phyloP scores from a whole-genome alignment of 1,139 yeast species.

The Debaryomyces coudertii region DNA sequence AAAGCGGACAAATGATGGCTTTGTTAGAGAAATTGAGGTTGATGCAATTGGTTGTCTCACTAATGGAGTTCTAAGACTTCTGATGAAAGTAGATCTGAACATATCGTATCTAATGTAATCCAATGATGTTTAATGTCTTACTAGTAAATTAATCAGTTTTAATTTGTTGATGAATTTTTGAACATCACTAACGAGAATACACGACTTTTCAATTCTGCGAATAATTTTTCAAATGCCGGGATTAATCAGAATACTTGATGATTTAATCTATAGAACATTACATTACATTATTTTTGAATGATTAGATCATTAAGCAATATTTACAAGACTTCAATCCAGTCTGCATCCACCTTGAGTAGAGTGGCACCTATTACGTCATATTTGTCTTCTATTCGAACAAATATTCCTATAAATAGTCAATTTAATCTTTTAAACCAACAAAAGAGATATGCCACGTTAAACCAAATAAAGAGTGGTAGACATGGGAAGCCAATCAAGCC shows the following conservation, averaged over 20 bases:
- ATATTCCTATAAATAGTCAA: conserved; percentile 10
- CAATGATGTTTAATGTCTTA: not conserved
- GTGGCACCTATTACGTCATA: conserved; percentile 15
- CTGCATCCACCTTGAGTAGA: not conserved
- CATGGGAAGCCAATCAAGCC: conserved; percentile 56
- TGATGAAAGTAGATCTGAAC: conserved; percentile 39
- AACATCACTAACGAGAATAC: conserved; percentile 1
- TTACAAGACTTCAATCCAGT: conserved; percentile 3
- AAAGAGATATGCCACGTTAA: conserved; percentile 65
- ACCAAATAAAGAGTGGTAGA: conserved; percentile 71
- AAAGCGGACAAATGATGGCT: conserved; percentile 35
- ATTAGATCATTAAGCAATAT: conserved; percentile 16
- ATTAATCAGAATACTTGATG: not conserved
- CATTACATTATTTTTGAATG: too few relatives aligned
- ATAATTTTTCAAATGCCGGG: conserved; percentile 8
- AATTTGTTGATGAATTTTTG: conserved; percentile 13
- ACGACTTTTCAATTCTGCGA: conserved; percentile 5
- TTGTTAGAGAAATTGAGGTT: conserved; percentile 18
- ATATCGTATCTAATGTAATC: conserved; percentile 19
- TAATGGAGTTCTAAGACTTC: conserved; percentile 30
- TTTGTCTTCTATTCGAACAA: conserved; percentile 10
- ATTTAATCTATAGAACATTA: not conserved
- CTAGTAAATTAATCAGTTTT: conserved; percentile 10
- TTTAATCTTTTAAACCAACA: conserved; percentile 22
- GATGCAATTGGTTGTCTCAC: conserved; percentile 19